Evolutionary conservation across 371 early-diverging fungal genomes (phyloP).

Genomic region (Rhizopus sp.): DNA sequence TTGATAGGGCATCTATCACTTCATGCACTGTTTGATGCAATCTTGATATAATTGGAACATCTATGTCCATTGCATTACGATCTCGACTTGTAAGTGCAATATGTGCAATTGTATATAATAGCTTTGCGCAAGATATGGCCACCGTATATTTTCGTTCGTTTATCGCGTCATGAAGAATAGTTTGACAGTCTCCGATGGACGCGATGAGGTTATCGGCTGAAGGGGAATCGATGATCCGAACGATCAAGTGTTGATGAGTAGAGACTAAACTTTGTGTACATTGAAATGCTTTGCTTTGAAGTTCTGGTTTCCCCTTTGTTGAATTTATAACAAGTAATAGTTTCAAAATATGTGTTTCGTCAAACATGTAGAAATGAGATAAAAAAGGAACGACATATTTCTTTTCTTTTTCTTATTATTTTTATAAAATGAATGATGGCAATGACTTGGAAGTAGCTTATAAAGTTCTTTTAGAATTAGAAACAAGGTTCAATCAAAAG

Average conservation of each 20-base stretch:
- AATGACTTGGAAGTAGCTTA: constrained; percentile 35
- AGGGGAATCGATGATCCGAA: constrained; percentile 6
- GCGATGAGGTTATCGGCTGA: constrained; percentile 6
- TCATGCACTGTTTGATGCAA: constrained; percentile 9
- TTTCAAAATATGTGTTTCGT: constrained; percentile 27
- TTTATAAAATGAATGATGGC: not conserved
- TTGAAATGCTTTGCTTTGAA: constrained; percentile 24
- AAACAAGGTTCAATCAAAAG: constrained; percentile 44
- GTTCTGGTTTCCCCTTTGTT: not conserved
- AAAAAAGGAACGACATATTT: not conserved
- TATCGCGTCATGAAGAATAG: constrained; percentile 12
- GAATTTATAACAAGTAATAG: constrained; percentile 16
- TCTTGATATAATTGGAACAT: constrained; percentile 6
- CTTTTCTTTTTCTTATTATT: too few relatives aligned
- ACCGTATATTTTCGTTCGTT: constrained; percentile 13
- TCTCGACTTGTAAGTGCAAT: constrained; percentile 10
- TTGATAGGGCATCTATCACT: constrained; percentile 12
- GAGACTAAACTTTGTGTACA: constrained; percentile 21
- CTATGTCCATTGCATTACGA: constrained; percentile 21
- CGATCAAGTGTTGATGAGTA: constrained; percentile 24
- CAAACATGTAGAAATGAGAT: constrained; percentile 17
- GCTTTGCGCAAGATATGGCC: constrained; percentile 19
- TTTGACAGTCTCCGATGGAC: constrained; percentile 15
- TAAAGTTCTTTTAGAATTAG: constrained; percentile 38
- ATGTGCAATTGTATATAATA: constrained; percentile 20